phyloP scores from a whole-genome alignment of 2,329 filamentous ascomycete species.

The Alternaria conjuncta region DNA sequence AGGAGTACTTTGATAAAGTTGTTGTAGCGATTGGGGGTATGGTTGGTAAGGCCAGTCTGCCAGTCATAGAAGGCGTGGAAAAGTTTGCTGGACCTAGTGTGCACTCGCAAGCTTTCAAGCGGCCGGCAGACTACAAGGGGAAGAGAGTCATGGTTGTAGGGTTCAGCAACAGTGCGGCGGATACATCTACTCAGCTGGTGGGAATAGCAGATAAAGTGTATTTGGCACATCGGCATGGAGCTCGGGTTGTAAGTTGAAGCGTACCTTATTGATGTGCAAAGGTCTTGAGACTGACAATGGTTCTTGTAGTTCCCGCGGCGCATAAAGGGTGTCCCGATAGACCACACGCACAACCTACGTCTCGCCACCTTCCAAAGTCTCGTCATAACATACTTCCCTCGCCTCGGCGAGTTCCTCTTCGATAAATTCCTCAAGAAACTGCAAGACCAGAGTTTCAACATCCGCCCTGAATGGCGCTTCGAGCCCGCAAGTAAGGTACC shows the following conservation, averaged over 20 bases:
- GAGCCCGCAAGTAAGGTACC: conserved; percentile 26
- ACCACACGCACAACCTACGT: conserved; percentile 21
- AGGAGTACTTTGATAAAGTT: conserved; percentile 27
- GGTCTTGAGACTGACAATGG: not conserved
- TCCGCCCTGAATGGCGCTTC: conserved; percentile 31
- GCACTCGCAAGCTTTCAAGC: conserved; percentile 24
- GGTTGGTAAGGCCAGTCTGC: conserved; percentile 22
- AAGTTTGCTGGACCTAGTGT: conserved; percentile 20
- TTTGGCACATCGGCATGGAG: conserved; percentile 33
- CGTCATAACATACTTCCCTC: conserved; percentile 19
- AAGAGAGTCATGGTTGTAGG: conserved; percentile 34
- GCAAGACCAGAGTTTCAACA: conserved; percentile 30
- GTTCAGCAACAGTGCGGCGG: conserved; percentile 35
- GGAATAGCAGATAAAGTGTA: conserved; percentile 28
- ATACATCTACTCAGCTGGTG: conserved; percentile 30
- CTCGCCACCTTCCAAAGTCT: conserved; percentile 19
- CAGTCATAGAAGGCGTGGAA: conserved; percentile 22
- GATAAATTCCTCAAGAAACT: conserved; percentile 25
- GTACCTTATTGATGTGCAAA: not conserved
- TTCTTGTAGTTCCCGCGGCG: conserved; percentile 19
- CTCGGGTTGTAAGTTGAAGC: conserved; percentile 17
- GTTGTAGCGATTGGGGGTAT: conserved; percentile 30
- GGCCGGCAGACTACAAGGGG: conserved; percentile 13
- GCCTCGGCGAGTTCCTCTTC: conserved; percentile 22
- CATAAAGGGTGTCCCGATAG: conserved; percentile 20